Conservation (phyloP, 345 rosid species). For the Camelina sativa region DNA sequence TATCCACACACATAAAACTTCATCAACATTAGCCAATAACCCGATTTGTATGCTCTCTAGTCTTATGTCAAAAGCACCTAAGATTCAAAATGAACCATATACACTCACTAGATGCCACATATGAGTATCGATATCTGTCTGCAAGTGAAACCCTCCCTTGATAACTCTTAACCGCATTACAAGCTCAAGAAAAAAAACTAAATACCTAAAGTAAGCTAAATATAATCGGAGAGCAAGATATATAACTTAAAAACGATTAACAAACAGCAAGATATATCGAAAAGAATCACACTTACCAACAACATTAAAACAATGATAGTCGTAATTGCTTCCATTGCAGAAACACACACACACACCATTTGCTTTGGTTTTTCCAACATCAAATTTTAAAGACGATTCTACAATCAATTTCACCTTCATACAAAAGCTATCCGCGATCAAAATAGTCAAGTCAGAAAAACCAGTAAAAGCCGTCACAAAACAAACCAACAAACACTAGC, state of each 20-base stretch:
- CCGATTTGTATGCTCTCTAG: neutral
- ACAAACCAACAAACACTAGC: conserved; percentile 40
- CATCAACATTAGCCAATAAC: conserved; percentile 1
- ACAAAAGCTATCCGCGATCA: conserved; percentile 33
- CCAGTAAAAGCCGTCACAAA: conserved; percentile 28
- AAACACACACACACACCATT: conserved; percentile 26
- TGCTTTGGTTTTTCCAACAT: conserved; percentile 20
- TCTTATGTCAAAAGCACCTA: neutral
- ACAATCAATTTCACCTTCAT: conserved; percentile 25
- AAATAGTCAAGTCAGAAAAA: conserved; percentile 29
- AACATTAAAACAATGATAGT: neutral
- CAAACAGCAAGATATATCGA: neutral
- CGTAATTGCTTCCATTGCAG: conserved; percentile 9
- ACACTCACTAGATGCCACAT: neutral
- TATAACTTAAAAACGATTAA: neutral
- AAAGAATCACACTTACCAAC: conserved; percentile 10
- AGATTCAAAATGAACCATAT: neutral
- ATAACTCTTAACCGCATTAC: neutral
- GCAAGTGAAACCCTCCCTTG: neutral
- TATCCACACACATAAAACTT: neutral
- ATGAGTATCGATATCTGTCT: neutral
- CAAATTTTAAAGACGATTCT: conserved; percentile 24
- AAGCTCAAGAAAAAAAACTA: conserved; percentile 1
- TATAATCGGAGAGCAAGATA: neutral
- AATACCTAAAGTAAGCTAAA: conserved; percentile 1